Evolutionary conservation across 495 filamentous ascomycete genomes (phyloP).

Genomic region (Staphylotrichum tortipilum): DNA sequence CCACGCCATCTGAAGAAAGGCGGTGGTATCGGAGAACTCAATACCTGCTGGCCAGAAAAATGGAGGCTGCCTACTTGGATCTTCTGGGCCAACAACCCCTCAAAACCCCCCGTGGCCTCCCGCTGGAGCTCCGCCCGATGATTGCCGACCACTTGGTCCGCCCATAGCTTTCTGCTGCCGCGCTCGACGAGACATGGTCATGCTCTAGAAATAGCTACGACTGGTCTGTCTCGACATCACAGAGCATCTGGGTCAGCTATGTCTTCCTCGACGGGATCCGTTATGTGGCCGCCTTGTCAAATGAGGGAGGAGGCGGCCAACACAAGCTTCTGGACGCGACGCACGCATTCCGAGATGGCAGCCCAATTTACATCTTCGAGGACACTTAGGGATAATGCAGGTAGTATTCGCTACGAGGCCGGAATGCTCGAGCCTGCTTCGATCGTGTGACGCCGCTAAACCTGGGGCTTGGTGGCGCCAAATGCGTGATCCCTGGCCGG

Average conservation of each 20-base stretch:
- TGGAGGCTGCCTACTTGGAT: too few species aligned
- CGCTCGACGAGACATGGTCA: too few species aligned
- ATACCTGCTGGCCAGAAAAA: too few species aligned
- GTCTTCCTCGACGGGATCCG: background rate
- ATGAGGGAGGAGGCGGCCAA: background rate
- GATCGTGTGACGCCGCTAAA: background rate
- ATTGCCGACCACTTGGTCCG: background rate
- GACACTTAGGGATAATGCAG: background rate
- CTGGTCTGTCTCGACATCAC: background rate
- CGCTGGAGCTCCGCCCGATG: background rate
- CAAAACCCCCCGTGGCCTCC: too few species aligned
- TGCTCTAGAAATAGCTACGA: background rate
- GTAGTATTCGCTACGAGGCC: background rate
- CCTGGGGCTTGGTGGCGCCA: background rate
- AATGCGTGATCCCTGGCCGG: too few species aligned
- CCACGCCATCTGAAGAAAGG: too few species aligned
- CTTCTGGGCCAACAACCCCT: too few species aligned
- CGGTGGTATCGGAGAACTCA: too few species aligned
- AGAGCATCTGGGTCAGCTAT: background rate
- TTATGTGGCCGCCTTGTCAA: background rate
- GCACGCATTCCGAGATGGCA: too few species aligned
- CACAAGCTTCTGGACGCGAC: too few species aligned
- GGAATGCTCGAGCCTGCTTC: background rate
- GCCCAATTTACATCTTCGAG: conserved; percentile 4
- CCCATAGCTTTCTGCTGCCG: too few species aligned